These are phyloP conservation scores for Trichothecium roseum DNA, from an alignment of 2,329 filamentous ascomycete species.

Conservation along the genomic window DNA sequence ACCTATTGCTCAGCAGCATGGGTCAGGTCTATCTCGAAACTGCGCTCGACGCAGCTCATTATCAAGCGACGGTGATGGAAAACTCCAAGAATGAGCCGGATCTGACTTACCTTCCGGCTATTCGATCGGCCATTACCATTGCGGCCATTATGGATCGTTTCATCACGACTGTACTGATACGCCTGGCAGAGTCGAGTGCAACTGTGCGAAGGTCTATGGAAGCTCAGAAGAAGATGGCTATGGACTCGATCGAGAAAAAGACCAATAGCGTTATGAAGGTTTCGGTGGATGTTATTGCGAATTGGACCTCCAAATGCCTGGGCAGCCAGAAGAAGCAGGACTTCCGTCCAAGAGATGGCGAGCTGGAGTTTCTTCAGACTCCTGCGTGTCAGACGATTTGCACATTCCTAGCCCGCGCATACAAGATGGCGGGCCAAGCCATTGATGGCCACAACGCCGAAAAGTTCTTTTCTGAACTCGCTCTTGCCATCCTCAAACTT, in stretches of 20 bases:
- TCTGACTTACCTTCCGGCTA: slow-evolving; percentile 66
- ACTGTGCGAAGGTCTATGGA: slow-evolving; percentile 87
- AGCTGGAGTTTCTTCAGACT: slow-evolving; percentile 73
- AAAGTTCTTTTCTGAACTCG: slow-evolving; percentile 74
- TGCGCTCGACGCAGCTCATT: slow-evolving; percentile 57
- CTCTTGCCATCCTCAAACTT: slow-evolving; percentile 63
- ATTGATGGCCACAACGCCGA: slow-evolving; percentile 78
- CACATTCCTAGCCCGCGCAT: slow-evolving; percentile 64
- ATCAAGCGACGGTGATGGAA: slow-evolving; percentile 68
- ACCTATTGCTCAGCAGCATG: slow-evolving; percentile 77
- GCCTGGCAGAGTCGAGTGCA: slow-evolving; percentile 78
- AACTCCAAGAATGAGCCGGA: slow-evolving; percentile 77
- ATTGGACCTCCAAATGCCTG: slow-evolving; percentile 66
- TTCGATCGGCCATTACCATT: slow-evolving; percentile 77
- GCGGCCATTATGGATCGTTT: slow-evolving; percentile 90
- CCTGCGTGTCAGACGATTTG: slow-evolving; percentile 74
- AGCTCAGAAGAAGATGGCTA: slow-evolving; percentile 63
- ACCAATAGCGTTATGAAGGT: slow-evolving; percentile 51
- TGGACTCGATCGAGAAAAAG: slow-evolving; percentile 76
- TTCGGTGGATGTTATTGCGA: slow-evolving; percentile 56
- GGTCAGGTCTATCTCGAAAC: slow-evolving; percentile 70
- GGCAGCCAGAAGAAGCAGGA: slow-evolving; percentile 77
- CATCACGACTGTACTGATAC: slow-evolving; percentile 80
- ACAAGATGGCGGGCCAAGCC: slow-evolving; percentile 52
- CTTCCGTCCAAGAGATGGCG: slow-evolving; percentile 77